These are phyloP conservation scores for Meripilus lineatus DNA, from an alignment of 1,284 basidiomycete genomes.

Conservation along the genomic window DNA sequence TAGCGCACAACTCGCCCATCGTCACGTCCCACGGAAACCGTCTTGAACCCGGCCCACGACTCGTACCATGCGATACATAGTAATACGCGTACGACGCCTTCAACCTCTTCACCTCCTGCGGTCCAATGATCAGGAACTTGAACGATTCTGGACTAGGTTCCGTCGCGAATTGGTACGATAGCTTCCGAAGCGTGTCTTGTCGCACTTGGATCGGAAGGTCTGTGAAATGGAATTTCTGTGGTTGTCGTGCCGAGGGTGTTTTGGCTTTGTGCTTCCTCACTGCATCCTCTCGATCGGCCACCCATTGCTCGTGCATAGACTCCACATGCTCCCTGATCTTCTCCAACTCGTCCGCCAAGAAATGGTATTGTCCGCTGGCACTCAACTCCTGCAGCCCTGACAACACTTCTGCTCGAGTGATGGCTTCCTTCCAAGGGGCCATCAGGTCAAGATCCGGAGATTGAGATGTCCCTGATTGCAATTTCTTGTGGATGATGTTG, in stretches of 20 bases:
- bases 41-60: conserved; percentile 25
- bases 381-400: no score
- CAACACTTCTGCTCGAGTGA: conserved; percentile 17
- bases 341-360: conserved; percentile 18
- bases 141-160: conserved; percentile 13
- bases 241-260: not conserved
- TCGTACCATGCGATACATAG: conserved; percentile 12
- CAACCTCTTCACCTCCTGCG: conserved; percentile 22
- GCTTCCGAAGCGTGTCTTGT: conserved; percentile 40
- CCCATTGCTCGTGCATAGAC: conserved; percentile 22
- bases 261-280: conserved; percentile 2
- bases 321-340: conserved; percentile 27
- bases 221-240: conserved; percentile 29
- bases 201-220: conserved; percentile 38
- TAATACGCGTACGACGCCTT: conserved; percentile 51
- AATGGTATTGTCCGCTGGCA: conserved; percentile 6
- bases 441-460: conserved; percentile 31
- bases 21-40: conserved; percentile 52
- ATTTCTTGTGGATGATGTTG: conserved; percentile 17
- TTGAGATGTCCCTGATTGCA: not conserved
- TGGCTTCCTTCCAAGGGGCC: conserved; percentile 33
- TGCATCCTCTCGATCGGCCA: conserved; percentile 16
- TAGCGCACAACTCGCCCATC: conserved; percentile 42
- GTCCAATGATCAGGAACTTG: conserved; percentile 14
- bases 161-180: conserved; percentile 37